A percentile compares a stretch with the other conserved stretches of the same genome.
These are phyloP conservation scores for Candida nanaspora DNA, from an alignment of 805 yeast genomes.

Conservation along the genomic window DNA sequence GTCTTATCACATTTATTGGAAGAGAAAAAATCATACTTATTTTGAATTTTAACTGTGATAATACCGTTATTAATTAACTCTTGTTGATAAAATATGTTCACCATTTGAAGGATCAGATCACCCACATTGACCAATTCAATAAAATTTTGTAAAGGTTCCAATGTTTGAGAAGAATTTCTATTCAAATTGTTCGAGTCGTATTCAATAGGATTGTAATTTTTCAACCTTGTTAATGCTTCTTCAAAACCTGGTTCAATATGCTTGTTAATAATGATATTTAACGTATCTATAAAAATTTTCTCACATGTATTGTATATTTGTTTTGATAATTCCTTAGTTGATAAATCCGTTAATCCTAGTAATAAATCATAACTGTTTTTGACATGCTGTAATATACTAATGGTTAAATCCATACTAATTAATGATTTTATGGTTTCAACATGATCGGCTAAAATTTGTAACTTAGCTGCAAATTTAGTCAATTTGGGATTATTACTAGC, in stretches of 20 bases:
- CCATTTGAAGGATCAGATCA: slow-evolving; percentile 86
- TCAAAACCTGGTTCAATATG: slow-evolving; percentile 84
- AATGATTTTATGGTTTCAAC: slow-evolving; percentile 69
- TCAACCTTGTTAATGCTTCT: slow-evolving; percentile 64
- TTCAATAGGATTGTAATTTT: slow-evolving; percentile 59
- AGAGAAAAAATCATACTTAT: slow-evolving; percentile 70
- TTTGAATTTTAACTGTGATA: slow-evolving; percentile 36
- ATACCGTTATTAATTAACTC: slow-evolving; percentile 57
- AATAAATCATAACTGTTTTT: slow-evolving; percentile 56
- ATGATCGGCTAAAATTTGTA: slow-evolving; percentile 69
- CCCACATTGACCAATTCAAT: slow-evolving; percentile 90
- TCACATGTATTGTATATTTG: slow-evolving; percentile 33
- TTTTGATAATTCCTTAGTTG: slow-evolving; percentile 22
- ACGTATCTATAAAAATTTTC: slow-evolving; percentile 60
- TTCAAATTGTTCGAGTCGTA: slow-evolving; percentile 18
- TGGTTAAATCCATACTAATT: slow-evolving; percentile 74
- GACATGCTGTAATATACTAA: slow-evolving; percentile 63
- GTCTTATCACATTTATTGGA: slow-evolving; percentile 70
- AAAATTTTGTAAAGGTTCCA: slow-evolving; percentile 82
- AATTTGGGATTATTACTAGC: slow-evolving; percentile 32
- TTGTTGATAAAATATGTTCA: slow-evolving; percentile 82
- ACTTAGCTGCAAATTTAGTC: slow-evolving; percentile 71
- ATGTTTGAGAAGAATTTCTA: no score
- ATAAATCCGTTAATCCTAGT: slow-evolving; percentile 31
- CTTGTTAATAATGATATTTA: slow-evolving; percentile 55